Evolutionary conservation across 441 rosid genomes (phyloP).

Genomic region (Bruguiera hainesii): DNA sequence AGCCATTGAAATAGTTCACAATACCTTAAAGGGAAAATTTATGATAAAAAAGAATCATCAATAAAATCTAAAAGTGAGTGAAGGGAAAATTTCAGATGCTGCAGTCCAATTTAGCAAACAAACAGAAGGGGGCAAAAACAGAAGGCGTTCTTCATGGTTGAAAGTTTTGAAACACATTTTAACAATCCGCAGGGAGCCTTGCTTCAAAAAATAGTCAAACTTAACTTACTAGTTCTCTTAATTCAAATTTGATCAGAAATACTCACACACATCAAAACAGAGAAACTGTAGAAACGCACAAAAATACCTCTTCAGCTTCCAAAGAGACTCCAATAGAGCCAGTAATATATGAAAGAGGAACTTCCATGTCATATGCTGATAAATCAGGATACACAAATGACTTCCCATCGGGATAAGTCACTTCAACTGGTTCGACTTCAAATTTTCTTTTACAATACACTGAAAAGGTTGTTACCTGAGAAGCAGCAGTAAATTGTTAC

Average conservation of each 20-base stretch:
- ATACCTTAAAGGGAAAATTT: too few species aligned
- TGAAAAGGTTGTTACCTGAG: conserved; percentile 72
- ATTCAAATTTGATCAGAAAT: background rate
- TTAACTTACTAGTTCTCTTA: background rate
- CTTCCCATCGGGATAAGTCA: conserved; percentile 55
- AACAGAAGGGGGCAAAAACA: background rate
- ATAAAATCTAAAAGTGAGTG: background rate
- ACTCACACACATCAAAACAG: background rate
- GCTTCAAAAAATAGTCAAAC: conserved; percentile 2
- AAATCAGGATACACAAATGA: conserved; percentile 73
- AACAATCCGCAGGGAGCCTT: background rate
- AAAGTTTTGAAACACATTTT: conserved; percentile 2
- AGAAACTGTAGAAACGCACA: background rate
- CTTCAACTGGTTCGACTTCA: conserved; percentile 94
- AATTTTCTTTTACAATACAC: conserved; percentile 66
- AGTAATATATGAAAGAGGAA: conserved; percentile 74
- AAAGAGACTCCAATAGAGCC: conserved; percentile 73
- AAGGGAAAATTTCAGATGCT: background rate
- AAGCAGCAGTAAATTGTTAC: conserved; percentile 17
- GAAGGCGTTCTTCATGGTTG: too few species aligned
- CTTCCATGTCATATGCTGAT: conserved; percentile 62
- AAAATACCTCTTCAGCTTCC: conserved; percentile 68
- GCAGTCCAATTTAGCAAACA: background rate
- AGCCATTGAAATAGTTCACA: too few species aligned
- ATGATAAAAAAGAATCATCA: too few species aligned